These are phyloP conservation scores for Mycena citricolor DNA, from an alignment of 1,284 basidiomycete genomes.

Conservation along the genomic window DNA sequence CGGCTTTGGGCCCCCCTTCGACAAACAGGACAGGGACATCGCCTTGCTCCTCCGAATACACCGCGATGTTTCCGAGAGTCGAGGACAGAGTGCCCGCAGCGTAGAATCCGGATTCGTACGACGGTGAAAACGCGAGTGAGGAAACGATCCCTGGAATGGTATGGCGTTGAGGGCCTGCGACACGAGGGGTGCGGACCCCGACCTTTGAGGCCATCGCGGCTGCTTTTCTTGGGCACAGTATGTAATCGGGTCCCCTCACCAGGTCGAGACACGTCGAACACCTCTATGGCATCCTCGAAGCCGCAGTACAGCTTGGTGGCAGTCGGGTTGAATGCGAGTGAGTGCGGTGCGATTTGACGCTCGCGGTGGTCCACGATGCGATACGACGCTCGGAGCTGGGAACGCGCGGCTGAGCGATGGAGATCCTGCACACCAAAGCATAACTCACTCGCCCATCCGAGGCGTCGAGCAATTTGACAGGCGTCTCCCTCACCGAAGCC, in stretches of 20 bases:
- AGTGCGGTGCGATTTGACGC: constrained; percentile 82
- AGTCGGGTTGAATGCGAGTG: constrained; percentile 72
- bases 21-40: constrained; percentile 61
- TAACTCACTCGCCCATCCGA: constrained; percentile 68
- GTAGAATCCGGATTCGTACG: constrained; percentile 63
- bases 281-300: constrained; percentile 85
- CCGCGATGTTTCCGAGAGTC: constrained; percentile 63
- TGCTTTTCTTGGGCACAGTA: constrained; percentile 78
- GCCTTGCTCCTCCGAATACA: constrained; percentile 68
- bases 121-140: constrained; percentile 71
- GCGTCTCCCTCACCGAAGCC: constrained; percentile 77
- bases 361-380: constrained; percentile 89
- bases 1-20: constrained; percentile 54
- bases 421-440: neutral
- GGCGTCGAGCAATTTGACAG: constrained; percentile 80
- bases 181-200: constrained; percentile 4
- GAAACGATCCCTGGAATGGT: constrained; percentile 73
- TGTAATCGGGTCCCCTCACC: constrained; percentile 72
- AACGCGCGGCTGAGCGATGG: constrained; percentile 1
- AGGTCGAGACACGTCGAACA: constrained; percentile 76
- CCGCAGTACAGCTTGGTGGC: constrained; percentile 86
- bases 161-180: neutral
- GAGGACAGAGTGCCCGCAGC: constrained; percentile 70
- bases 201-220: constrained; percentile 86
- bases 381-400: constrained; percentile 85